These are phyloP conservation scores for Boletellus ananas DNA, from an alignment of 768 basidiomycete genomes.

Conservation along the genomic window DNA sequence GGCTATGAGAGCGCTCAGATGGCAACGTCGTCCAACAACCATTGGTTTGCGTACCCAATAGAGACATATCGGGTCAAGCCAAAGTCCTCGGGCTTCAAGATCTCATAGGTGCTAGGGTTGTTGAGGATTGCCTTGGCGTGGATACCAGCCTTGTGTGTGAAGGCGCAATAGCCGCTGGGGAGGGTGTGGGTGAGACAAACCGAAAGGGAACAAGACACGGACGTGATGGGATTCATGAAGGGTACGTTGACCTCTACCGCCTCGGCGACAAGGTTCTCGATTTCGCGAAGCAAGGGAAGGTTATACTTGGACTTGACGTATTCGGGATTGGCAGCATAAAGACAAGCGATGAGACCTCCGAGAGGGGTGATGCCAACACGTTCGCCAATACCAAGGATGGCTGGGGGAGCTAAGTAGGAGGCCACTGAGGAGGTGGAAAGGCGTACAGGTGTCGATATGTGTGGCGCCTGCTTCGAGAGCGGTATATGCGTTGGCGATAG, in stretches of 20 bases:
- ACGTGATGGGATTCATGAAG: conserved; percentile 96
- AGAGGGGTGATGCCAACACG: conserved; percentile 98
- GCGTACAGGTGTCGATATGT: conserved; percentile 93
- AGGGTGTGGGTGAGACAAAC: not conserved
- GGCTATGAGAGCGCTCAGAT: conserved; percentile 41
- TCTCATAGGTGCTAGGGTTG: conserved; percentile 99
- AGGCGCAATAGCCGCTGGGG: conserved; percentile 92
- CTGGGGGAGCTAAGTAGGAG: conserved; percentile 34
- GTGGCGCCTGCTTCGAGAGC: conserved; percentile 99
- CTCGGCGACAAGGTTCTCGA: conserved; percentile 98
- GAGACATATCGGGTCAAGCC: conserved; percentile 97
- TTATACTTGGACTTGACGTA: conserved; percentile 99
- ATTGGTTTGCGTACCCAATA: conserved; percentile 60
- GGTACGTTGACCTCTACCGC: conserved; percentile 98
- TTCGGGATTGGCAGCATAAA: conserved; percentile 96
- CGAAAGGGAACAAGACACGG: conserved; percentile 18
- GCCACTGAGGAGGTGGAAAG: not conserved
- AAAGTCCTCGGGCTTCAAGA: conserved; percentile 98
- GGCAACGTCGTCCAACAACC: not conserved
- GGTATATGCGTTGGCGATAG: conserved; percentile 97
- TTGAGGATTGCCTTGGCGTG: conserved; percentile 99
- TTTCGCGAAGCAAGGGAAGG: conserved; percentile 93
- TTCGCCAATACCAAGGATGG: conserved; percentile 96
- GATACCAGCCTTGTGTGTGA: conserved; percentile 99
- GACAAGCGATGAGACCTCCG: conserved; percentile 93